Evolutionary conservation across 2,329 filamentous ascomycete genomes (phyloP), one percentile per base, ranked within the genome.

Genomic region (Fusarium stilboides): DNA sequence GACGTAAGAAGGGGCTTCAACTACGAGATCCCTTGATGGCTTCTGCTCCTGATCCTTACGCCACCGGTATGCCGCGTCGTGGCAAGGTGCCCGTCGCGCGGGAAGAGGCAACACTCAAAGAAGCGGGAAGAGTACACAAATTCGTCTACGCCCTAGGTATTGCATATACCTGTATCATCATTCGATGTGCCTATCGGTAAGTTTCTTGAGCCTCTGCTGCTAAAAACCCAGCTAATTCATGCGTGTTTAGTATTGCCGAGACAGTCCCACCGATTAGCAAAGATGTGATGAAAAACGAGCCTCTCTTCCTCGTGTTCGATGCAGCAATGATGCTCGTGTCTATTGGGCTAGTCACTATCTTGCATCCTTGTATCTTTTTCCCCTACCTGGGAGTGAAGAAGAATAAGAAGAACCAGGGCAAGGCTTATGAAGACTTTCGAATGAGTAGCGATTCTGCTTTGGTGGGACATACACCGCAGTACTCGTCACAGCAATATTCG

Each of bases 171-270:
- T 56, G 56, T 10, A 71, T 71, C 22, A 69, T 71, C 3, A 56
- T 71, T 20, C 68, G 68, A 19, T 71, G 68, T 3, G 19, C 37
- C 28, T 71, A 71, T 17, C 64, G 68, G 68, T 69, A 59, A 52
- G 57, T 22, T 13, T 9, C 12, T 7, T 1, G 1, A 19, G 1
- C 4, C 1, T 7, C 13, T n/a, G 3, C 3, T 4, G 8, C 1
- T 9, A 14, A 14, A 14, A 1, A 12, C 1, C 3, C 5, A 34
- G 7, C 50, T 69, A 14, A 68, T 8, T 9, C 12, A 0, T 9
- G 10, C 1, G 6, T 36, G 51, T 2, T 5, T 34, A 71, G 69
- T 28, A 62, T 72, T 13, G 46, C 61, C 4, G 69, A 71, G 28
- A 72, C 55, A 3, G 31, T 70, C 14, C 68, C 68, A 2, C 47